These are phyloP conservation scores for Mucor irregularis DNA, from an alignment of 371 early-diverging fungal species.

Conservation along the genomic window DNA sequence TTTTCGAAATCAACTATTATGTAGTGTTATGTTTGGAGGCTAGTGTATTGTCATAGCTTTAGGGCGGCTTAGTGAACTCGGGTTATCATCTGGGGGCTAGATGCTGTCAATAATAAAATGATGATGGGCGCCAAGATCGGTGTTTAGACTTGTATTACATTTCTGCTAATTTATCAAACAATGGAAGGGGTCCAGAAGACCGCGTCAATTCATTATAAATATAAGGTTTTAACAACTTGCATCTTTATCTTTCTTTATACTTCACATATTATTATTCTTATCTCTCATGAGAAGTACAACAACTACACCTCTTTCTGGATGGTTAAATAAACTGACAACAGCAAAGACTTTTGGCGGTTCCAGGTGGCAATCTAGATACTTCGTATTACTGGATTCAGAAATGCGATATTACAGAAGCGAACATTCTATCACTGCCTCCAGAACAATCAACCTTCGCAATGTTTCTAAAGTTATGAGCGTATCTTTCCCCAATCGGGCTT, in stretches of 20 bases:
- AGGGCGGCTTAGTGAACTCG: no score
- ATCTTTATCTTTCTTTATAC: neutral
- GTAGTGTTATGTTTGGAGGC: no score
- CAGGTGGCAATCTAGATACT: slow-evolving; percentile 40
- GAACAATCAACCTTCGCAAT: slow-evolving; percentile 26
- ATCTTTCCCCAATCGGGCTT: slow-evolving; percentile 8
- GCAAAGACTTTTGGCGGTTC: slow-evolving; percentile 23
- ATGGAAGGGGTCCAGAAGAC: slow-evolving; percentile 3
- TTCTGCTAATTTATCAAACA: neutral
- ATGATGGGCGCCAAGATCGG: slow-evolving; percentile 1
- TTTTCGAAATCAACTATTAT: no score
- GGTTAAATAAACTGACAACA: slow-evolving; percentile 27
- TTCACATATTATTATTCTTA: neutral
- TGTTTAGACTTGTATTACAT: neutral
- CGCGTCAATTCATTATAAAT: neutral
- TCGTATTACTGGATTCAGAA: slow-evolving; percentile 41
- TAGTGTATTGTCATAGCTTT: no score
- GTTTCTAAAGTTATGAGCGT: slow-evolving; percentile 12
- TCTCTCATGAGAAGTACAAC: neutral
- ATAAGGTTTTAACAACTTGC: neutral
- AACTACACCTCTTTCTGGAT: slow-evolving; percentile 18
- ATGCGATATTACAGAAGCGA: slow-evolving; percentile 42
- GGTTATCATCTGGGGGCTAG: no score
- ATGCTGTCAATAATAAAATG: no score
- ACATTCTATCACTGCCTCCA: slow-evolving; percentile 26